Evolutionary conservation across 345 rosid genomes (phyloP).

Genomic region (Aquilaria yunnanensis): DNA sequence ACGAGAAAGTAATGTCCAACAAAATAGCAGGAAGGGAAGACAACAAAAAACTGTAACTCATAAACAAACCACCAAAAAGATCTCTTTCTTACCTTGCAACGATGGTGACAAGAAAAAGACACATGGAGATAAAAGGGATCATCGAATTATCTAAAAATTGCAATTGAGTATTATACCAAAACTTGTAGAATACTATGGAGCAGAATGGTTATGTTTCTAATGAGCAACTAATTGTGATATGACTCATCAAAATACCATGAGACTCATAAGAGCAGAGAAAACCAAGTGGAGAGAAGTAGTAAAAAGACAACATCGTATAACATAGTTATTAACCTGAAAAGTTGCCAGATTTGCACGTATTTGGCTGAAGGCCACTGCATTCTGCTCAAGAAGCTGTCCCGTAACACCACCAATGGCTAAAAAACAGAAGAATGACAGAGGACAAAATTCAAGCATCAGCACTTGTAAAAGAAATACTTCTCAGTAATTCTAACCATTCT

Average conservation of each 20-base stretch:
- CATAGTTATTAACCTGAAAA: constrained; percentile 36
- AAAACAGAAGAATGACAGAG: constrained; percentile 8
- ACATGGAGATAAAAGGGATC: too few relatives aligned
- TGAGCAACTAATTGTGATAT: too few relatives aligned
- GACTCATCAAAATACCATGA: not conserved
- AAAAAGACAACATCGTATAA: constrained; percentile 8
- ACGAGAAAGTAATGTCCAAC: too few relatives aligned
- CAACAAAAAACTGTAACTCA: too few relatives aligned
- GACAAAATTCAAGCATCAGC: not conserved
- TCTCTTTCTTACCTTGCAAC: too few relatives aligned
- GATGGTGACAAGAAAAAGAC: too few relatives aligned
- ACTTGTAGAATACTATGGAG: too few relatives aligned
- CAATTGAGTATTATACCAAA: too few relatives aligned
- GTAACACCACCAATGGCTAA: constrained; percentile 49
- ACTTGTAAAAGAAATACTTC: not conserved
- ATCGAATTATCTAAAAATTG: too few relatives aligned
- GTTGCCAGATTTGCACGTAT: constrained; percentile 49
- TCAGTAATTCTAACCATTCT: not conserved
- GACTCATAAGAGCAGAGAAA: not conserved
- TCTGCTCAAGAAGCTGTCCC: constrained; percentile 58
- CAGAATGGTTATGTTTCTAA: too few relatives aligned
- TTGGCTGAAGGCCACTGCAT: constrained; percentile 37
- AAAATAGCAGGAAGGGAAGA: too few relatives aligned
- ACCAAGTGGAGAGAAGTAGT: constrained; percentile 1
- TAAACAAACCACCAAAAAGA: too few relatives aligned